Evolutionary conservation across 2,329 filamentous ascomycete genomes (phyloP).

Genomic region (Pestalotiopsis fici): DNA sequence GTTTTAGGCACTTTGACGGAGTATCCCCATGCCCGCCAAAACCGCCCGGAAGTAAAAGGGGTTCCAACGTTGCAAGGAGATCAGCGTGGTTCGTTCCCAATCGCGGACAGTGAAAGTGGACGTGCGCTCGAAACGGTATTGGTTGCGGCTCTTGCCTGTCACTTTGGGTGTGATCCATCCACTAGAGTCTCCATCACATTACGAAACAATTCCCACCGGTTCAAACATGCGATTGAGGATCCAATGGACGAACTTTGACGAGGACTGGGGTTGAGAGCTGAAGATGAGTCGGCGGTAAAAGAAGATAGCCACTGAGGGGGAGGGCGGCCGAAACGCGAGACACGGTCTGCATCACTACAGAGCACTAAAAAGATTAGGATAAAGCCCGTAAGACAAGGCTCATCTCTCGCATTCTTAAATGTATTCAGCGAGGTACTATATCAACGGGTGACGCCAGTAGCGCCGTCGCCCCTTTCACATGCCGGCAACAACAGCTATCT

Average conservation of each 20-base stretch:
- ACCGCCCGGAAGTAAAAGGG: constrained; percentile 4
- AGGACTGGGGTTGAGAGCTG: neutral
- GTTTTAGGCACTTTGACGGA: neutral
- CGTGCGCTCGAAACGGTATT: constrained; percentile 6
- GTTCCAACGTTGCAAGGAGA: constrained; percentile 5
- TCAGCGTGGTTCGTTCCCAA: constrained; percentile 7
- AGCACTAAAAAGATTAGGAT: constrained; percentile 9
- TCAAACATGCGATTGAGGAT: constrained; percentile 1
- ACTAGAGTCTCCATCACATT: neutral
- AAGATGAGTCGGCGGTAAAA: neutral
- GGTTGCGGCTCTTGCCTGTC: neutral
- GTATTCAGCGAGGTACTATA: neutral
- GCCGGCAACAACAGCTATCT: no score
- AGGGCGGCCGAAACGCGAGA: constrained; percentile 29
- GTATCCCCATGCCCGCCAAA: neutral
- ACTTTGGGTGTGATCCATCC: neutral
- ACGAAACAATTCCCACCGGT: constrained; percentile 3
- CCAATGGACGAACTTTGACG: neutral
- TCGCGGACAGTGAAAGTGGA: neutral
- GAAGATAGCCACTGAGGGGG: neutral
- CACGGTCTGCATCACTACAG: constrained; percentile 37
- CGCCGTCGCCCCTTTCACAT: neutral
- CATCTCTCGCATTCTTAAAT: neutral
- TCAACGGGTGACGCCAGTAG: neutral
- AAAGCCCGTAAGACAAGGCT: neutral